phyloP scores from a whole-genome alignment of 768 basidiomycete species.

The Erythrobasidium yunnanense region DNA sequence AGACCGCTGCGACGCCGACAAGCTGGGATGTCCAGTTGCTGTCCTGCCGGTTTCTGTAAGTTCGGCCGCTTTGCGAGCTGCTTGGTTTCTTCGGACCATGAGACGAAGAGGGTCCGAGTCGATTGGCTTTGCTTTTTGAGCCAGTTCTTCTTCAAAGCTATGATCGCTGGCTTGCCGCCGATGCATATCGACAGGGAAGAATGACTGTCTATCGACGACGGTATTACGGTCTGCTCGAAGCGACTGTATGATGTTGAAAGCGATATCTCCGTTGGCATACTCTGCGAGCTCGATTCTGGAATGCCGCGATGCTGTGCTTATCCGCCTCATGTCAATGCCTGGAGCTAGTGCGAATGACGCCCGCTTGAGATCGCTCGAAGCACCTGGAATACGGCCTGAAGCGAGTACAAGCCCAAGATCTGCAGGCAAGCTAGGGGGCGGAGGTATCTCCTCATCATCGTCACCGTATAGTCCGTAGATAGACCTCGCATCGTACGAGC shows the following conservation, averaged over 20 bases:
- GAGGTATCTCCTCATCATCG: slow-evolving; percentile 5
- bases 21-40: too few relatives aligned
- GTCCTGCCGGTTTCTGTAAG: neutral
- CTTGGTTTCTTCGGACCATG: slow-evolving; percentile 8
- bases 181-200: slow-evolving; percentile 7
- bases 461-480: slow-evolving; percentile 23
- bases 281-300: slow-evolving; percentile 14
- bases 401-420: slow-evolving; percentile 15
- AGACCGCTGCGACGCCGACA: neutral
- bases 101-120: slow-evolving; percentile 25
- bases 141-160: slow-evolving; percentile 17
- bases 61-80: neutral
- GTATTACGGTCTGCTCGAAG: neutral
- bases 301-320: neutral
- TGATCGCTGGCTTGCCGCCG: slow-evolving; percentile 13
- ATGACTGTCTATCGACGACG: neutral
- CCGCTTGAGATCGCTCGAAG: neutral
- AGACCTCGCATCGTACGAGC: slow-evolving; percentile 20
- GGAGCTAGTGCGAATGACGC: slow-evolving; percentile 20
- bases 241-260: slow-evolving; percentile 24
- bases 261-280: slow-evolving; percentile 19
- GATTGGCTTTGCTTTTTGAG: neutral
- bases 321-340: neutral
- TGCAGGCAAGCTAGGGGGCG: neutral
- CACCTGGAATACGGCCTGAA: slow-evolving; percentile 11